Conservation (phyloP, 805 yeast species). For the Ogataea sp. region DNA sequence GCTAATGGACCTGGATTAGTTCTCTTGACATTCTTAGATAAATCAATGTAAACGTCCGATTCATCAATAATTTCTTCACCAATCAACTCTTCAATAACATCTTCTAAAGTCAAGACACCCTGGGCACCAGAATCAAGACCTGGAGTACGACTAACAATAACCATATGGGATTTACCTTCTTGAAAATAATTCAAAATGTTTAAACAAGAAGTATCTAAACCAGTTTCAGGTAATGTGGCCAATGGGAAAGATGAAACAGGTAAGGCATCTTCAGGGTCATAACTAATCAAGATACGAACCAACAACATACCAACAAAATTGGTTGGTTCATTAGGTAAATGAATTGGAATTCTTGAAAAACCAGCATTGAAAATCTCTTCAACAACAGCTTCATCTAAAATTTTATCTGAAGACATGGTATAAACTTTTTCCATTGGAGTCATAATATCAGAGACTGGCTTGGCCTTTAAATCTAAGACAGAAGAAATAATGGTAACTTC, state of each 20-base stretch:
- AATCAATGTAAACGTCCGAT: constrained; percentile 87
- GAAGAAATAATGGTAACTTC: constrained; percentile 95
- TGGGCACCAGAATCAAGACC: constrained; percentile 75
- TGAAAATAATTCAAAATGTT: constrained; percentile 94
- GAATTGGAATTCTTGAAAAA: constrained; percentile 90
- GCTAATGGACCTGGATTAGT: constrained; percentile 68
- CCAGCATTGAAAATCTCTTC: constrained; percentile 92
- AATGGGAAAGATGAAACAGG: constrained; percentile 91
- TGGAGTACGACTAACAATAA: constrained; percentile 78
- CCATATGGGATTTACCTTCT: constrained; percentile 97
- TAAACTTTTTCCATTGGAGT: constrained; percentile 88
- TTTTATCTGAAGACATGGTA: constrained; percentile 76
- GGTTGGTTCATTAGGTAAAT: constrained; percentile 78
- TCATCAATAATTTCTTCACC: constrained; percentile 98
- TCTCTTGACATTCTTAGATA: constrained; percentile 78
- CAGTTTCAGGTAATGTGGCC: constrained; percentile 94
- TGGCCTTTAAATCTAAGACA: constrained; percentile 88
- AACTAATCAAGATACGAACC: constrained; percentile 85
- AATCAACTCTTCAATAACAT: constrained; percentile 94
- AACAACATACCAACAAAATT: constrained; percentile 93
- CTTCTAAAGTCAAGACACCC: constrained; percentile 91
- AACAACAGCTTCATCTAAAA: constrained; percentile 76
- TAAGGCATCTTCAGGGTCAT: constrained; percentile 92
- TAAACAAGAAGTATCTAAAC: constrained; percentile 84
- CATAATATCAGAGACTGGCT: constrained; percentile 81